These are phyloP conservation scores for Pugionium dolabratum DNA, from an alignment of 345 rosid species.

Conservation along the genomic window DNA sequence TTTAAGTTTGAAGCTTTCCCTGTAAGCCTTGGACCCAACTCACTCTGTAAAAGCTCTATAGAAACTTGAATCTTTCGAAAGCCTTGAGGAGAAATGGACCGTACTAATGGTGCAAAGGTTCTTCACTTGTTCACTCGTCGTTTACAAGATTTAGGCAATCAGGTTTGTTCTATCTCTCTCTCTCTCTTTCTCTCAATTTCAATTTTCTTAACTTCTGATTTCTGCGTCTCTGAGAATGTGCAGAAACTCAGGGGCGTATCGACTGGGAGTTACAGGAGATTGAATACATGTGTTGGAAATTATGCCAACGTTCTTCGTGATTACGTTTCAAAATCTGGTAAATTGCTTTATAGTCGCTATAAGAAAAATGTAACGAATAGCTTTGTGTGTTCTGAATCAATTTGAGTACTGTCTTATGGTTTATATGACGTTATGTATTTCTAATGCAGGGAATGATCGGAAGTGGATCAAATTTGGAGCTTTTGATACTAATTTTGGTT, in stretches of 20 bases:
- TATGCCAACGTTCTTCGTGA: slow-evolving; percentile 34
- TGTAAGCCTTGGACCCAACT: too few species aligned
- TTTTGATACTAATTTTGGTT: slow-evolving; percentile 44
- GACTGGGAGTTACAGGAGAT: slow-evolving; percentile 51
- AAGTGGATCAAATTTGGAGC: slow-evolving; percentile 53
- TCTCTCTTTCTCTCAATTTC: neutral
- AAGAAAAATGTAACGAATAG: too few species aligned
- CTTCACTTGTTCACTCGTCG: slow-evolving; percentile 55
- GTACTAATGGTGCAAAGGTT: slow-evolving; percentile 63
- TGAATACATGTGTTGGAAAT: slow-evolving; percentile 41
- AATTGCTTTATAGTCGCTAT: too few species aligned
- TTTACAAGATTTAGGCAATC: slow-evolving; percentile 23
- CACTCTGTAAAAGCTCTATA: neutral
- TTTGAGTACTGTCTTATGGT: neutral
- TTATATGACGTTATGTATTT: neutral
- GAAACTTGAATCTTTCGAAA: neutral
- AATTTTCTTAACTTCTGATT: neutral
- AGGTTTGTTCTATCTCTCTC: slow-evolving; percentile 37
- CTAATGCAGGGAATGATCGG: slow-evolving; percentile 35
- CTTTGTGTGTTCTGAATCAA: neutral
- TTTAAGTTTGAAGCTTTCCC: slow-evolving; percentile 21
- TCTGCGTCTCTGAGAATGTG: slow-evolving; percentile 17
- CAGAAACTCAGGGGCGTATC: slow-evolving; percentile 47
- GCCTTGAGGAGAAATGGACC: slow-evolving; percentile 50
- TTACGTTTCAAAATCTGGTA: slow-evolving; percentile 31